These are phyloP conservation scores for Termitomyces sp. DNA, from an alignment of 1,284 basidiomycete genomes.

Conservation along the genomic window DNA sequence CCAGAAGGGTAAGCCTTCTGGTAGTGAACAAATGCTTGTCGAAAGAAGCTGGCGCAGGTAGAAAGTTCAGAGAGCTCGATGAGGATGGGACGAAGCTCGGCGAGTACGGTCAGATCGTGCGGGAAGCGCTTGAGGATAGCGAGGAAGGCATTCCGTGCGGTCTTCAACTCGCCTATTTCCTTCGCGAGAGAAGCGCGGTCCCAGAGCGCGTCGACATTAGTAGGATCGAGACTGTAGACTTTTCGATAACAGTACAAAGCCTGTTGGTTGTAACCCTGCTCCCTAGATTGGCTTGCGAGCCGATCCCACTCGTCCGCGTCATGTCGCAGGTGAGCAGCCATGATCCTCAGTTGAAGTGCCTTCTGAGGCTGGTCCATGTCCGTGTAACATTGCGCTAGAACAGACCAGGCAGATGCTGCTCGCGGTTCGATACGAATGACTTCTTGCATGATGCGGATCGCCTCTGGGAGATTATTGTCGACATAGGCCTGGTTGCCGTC, in stretches of 20 bases:
- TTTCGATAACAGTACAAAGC: constrained; percentile 91
- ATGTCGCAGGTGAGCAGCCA: constrained; percentile 84
- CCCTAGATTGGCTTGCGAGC: constrained; percentile 73
- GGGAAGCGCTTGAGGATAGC: constrained; percentile 75
- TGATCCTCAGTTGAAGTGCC: constrained; percentile 80
- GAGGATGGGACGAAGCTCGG: constrained; percentile 76
- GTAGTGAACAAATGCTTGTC: constrained; percentile 53
- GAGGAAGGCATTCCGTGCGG: constrained; percentile 74
- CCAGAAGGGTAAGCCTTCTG: constrained; percentile 35
- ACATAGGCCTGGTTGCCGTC: constrained; percentile 88
- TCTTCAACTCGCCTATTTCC: constrained; percentile 66
- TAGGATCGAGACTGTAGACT: constrained; percentile 73
- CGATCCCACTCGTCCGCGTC: constrained; percentile 87
- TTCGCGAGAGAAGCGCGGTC: constrained; percentile 83
- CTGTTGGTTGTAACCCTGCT: constrained; percentile 73
- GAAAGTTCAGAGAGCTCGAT: constrained; percentile 63
- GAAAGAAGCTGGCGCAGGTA: constrained; percentile 62
- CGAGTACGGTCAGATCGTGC: constrained; percentile 77
- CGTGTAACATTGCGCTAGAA: constrained; percentile 76
- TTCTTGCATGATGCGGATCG: constrained; percentile 81
- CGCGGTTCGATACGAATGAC: constrained; percentile 92
- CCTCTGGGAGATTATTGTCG: constrained; percentile 61
- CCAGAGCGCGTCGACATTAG: constrained; percentile 85
- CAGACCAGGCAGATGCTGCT: constrained; percentile 80
- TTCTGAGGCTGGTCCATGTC: constrained; percentile 67